phyloP scores from a whole-genome alignment of 306 rosid genomes.

The Geum urbanum region DNA sequence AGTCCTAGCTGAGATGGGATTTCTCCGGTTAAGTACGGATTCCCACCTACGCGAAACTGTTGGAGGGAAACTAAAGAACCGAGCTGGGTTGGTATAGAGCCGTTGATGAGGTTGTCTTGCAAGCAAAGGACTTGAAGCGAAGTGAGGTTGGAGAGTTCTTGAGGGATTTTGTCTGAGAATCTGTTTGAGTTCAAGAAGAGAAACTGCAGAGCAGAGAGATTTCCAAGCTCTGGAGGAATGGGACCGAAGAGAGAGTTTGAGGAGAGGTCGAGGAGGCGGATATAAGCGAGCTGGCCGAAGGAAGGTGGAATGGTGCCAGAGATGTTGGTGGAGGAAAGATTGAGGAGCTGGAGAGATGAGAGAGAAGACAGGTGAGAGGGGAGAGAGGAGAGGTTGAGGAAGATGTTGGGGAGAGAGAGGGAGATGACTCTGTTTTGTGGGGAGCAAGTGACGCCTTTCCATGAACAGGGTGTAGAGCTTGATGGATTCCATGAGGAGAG shows the following conservation, averaged over 20 bases:
- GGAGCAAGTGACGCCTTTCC: slow-evolving; percentile 84
- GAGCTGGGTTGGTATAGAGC: slow-evolving; percentile 74
- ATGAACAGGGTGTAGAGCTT: slow-evolving; percentile 79
- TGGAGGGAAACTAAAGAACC: slow-evolving; percentile 78
- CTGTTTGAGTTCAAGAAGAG: slow-evolving; percentile 75
- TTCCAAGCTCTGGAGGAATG: slow-evolving; percentile 70
- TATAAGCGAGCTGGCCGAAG: slow-evolving; percentile 63
- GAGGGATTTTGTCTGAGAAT: slow-evolving; percentile 62
- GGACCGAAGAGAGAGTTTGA: slow-evolving; percentile 72
- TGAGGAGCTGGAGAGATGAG: slow-evolving; percentile 80
- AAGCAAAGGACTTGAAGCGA: slow-evolving; percentile 69
- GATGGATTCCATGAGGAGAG: slow-evolving; percentile 84
- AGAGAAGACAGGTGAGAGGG: slow-evolving; percentile 73
- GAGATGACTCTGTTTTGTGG: slow-evolving; percentile 86
- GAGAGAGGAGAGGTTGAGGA: slow-evolving; percentile 67
- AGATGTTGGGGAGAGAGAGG: slow-evolving; percentile 65
- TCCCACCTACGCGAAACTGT: slow-evolving; percentile 86
- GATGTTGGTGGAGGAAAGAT: slow-evolving; percentile 81
- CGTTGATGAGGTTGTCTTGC: slow-evolving; percentile 75
- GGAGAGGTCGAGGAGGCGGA: slow-evolving; percentile 80
- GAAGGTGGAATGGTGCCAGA: slow-evolving; percentile 80
- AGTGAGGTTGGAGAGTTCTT: slow-evolving; percentile 55
- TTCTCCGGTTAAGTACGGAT: slow-evolving; percentile 70
- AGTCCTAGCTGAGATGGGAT: slow-evolving; percentile 70
- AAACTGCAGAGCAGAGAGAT: slow-evolving; percentile 63